phyloP scores from a whole-genome alignment of 768 basidiomycete genomes.

The Suillus hirtellus region DNA sequence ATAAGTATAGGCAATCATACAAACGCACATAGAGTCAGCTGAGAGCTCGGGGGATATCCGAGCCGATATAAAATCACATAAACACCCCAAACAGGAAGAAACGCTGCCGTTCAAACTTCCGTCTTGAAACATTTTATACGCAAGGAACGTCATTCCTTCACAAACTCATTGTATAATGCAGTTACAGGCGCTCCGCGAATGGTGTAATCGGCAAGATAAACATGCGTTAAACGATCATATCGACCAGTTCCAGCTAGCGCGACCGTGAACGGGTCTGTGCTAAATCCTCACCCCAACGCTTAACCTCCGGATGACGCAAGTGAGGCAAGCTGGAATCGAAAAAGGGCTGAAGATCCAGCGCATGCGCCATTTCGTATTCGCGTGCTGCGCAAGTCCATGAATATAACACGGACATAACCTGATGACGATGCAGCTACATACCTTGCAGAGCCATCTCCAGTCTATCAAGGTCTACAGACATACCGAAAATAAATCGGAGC shows the following conservation, averaged over 20 bases:
- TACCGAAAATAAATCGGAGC: background rate
- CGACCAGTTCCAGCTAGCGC: background rate
- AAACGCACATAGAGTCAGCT: background rate
- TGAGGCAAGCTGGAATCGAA: slow-evolving; percentile 79
- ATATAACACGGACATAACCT: background rate
- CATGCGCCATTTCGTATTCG: slow-evolving; percentile 68
- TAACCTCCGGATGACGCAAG: slow-evolving; percentile 70
- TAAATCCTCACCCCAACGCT: slow-evolving; percentile 61
- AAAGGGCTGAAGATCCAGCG: slow-evolving; percentile 63
- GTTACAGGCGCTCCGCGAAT: background rate
- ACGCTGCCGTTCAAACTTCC: background rate
- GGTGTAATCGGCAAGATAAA: background rate
- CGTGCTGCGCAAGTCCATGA: slow-evolving; percentile 43
- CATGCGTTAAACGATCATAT: background rate
- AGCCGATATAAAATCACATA: background rate
- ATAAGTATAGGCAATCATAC: background rate
- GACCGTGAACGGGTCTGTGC: background rate
- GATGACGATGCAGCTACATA: slow-evolving; percentile 18
- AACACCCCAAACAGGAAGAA: background rate
- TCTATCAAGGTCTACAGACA: slow-evolving; percentile 68
- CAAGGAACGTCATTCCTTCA: background rate
- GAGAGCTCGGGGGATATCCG: background rate
- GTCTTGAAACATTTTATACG: background rate
- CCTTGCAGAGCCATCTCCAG: slow-evolving; percentile 90
- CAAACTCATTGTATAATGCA: background rate